phyloP scores from a whole-genome alignment of 768 basidiomycete species.

The Mycena indigotica region DNA sequence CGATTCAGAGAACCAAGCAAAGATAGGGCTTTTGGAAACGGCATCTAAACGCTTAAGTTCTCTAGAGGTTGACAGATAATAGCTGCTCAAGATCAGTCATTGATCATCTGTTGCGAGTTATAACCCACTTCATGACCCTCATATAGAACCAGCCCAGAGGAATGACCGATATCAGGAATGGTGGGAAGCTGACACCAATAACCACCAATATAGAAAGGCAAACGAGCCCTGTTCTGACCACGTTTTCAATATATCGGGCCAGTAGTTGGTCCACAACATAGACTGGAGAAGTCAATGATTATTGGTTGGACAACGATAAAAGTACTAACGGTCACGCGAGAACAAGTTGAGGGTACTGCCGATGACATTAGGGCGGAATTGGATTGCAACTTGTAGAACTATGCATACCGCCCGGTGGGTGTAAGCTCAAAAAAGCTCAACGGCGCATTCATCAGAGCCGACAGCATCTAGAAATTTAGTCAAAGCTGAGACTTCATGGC shows the following conservation, averaged over 20 bases:
- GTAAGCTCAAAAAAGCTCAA: slow-evolving; percentile 89
- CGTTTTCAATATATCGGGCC: slow-evolving; percentile 70
- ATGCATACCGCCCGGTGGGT: slow-evolving; percentile 79
- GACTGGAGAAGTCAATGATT: neutral
- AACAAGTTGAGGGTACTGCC: slow-evolving; percentile 85
- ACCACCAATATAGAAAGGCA: slow-evolving; percentile 67
- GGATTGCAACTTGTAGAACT: neutral
- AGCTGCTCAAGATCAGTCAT: slow-evolving; percentile 47
- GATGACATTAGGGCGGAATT: neutral
- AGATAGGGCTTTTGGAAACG: slow-evolving; percentile 88
- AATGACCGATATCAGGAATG: slow-evolving; percentile 73
- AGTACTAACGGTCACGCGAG: slow-evolving; percentile 66
- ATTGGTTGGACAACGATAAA: neutral
- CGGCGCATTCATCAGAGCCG: slow-evolving; percentile 79
- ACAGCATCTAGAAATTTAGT: slow-evolving; percentile 58
- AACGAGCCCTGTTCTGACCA: slow-evolving; percentile 64
- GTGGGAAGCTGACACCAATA: slow-evolving; percentile 80
- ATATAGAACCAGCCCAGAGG: slow-evolving; percentile 82
- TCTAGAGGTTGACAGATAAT: slow-evolving; percentile 84
- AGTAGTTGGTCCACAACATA: slow-evolving; percentile 87
- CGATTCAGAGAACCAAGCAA: slow-evolving; percentile 84
- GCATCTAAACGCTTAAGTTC: slow-evolving; percentile 89
- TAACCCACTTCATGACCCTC: slow-evolving; percentile 73
- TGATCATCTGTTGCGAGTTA: too few species aligned
- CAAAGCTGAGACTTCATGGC: neutral